Conservation (phyloP, 2,329 filamentous ascomycete species). For the Pseudogymnoascus pannorum region DNA sequence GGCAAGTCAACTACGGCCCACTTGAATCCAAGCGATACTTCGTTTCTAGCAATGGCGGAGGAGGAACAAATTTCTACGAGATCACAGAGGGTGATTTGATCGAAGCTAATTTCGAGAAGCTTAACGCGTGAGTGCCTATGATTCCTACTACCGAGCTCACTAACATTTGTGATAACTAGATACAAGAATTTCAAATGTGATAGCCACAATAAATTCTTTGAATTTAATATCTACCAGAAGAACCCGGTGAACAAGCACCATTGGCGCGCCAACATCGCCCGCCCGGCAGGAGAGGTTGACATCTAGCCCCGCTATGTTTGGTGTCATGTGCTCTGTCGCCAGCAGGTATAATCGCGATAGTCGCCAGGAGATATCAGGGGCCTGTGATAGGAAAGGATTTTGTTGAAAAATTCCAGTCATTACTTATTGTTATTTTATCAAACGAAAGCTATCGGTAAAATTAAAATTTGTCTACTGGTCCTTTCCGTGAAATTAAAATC, state of each 20-base stretch:
- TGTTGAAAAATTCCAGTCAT: background rate
- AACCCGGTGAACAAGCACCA: constrained; percentile 38
- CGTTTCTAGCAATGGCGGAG: constrained; percentile 15
- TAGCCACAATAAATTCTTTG: constrained; percentile 40
- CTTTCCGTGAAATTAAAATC: background rate
- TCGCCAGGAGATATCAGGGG: background rate
- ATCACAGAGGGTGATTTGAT: constrained; percentile 33
- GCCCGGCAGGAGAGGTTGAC: constrained; percentile 35
- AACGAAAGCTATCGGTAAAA: background rate
- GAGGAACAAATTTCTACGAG: constrained; percentile 27
- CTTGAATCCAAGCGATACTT: constrained; percentile 40
- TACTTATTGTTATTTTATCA: background rate
- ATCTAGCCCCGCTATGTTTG: constrained; percentile 15
- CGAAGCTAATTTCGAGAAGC: constrained; percentile 36
- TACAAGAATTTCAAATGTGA: constrained; percentile 42
- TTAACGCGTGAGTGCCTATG: constrained; percentile 34
- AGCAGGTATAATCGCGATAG: too few relatives aligned
- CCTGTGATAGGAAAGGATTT: background rate
- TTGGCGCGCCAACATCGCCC: constrained; percentile 37
- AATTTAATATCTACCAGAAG: constrained; percentile 43
- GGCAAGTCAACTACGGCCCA: constrained; percentile 39
- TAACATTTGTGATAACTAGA: constrained; percentile 21
- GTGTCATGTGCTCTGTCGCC: background rate
- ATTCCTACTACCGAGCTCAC: background rate
- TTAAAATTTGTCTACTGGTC: background rate